Base-by-base conservation (phyloP, 2,329 filamentous ascomycete species). In the Zelopaecilomyces penicillatus region DNA sequence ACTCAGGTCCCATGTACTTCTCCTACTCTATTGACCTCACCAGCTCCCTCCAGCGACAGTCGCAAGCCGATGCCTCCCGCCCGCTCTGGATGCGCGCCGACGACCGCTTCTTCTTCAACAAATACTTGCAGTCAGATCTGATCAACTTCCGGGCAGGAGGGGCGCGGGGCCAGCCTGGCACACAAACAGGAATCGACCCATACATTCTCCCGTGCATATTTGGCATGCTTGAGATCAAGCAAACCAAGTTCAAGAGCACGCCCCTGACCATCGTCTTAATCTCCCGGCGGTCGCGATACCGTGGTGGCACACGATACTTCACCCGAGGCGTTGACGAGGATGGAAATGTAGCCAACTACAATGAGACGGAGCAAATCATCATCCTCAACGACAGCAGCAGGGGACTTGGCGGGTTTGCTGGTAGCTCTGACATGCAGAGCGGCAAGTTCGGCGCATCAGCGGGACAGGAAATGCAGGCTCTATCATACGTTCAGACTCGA, bases 61-160 rank as follows among this genome's bases (percentile, higher is more conserved):
- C 90, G 4, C 81, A 90, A 54, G 73, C 80, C 52, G 81, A 95
- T 62, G 68, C 71, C 45, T 76, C 77, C 11, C 71, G 76, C 44
- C 90, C 93, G 9, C 68, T 97, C 46, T 98, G 93, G 93, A 83
- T 85, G 72, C 76, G 89, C 54, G 84, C 91, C 51, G 93, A 98
- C 65, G 90, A 97, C 62, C 87, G 93, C 52, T 98, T 98, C 74
- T 98, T 96, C 73, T 98, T 91, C 88, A 98, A 98, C 67, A 83
- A 84, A 52, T 94, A 95, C 64, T 77, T 97, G 40, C 87, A 91
- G 63, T 84, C 86, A 6, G 89, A 96, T 58, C 68, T 98, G 47
- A 95, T 97, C 58, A 82, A 95, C 62, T 95, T 95, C 62, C 82
- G 91, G 49, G 78, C 73, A 34, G 66, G 59, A 32, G 80, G 79